These are phyloP conservation scores for Chalaropsis ovoidea DNA, from an alignment of 2,329 filamentous ascomycete species.

Conservation along the genomic window DNA sequence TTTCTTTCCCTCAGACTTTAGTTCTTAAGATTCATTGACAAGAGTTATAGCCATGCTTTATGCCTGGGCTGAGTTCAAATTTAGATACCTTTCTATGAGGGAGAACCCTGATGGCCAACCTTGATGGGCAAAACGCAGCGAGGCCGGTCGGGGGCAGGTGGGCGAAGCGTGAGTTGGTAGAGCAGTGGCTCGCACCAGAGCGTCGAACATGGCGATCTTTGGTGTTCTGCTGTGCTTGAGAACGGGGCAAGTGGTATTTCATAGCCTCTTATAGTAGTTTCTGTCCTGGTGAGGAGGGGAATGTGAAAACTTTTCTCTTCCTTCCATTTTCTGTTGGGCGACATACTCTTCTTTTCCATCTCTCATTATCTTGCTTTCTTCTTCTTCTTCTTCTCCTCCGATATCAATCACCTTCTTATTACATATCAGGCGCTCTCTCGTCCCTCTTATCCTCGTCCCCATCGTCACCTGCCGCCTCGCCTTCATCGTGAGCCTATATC, in stretches of 20 bases:
- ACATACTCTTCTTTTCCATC: not conserved
- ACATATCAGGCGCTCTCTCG: not conserved
- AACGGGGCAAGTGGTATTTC: not conserved
- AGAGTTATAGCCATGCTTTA: not conserved
- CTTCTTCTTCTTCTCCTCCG: not conserved
- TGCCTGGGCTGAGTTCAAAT: not conserved
- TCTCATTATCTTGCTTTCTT: not conserved
- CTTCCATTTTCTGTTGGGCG: not conserved
- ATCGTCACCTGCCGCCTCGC: not conserved
- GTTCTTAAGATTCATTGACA: not conserved
- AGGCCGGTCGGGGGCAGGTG: not conserved
- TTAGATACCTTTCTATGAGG: not conserved
- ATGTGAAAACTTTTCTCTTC: conserved; percentile 10
- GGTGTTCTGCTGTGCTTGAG: not conserved
- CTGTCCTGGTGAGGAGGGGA: not conserved
- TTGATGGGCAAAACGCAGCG: conserved; percentile 23
- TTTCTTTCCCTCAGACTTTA: not conserved
- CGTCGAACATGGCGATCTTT: not conserved
- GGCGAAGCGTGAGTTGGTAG: not conserved
- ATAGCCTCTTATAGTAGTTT: not conserved
- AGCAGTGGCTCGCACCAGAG: not conserved
- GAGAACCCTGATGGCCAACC: conserved; percentile 26
- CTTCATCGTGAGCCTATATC: not conserved
- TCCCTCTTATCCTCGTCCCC: not conserved
- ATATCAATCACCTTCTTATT: not conserved